Conservation (phyloP, 2,329 filamentous ascomycete species). For the Sarocladium oryzae region DNA sequence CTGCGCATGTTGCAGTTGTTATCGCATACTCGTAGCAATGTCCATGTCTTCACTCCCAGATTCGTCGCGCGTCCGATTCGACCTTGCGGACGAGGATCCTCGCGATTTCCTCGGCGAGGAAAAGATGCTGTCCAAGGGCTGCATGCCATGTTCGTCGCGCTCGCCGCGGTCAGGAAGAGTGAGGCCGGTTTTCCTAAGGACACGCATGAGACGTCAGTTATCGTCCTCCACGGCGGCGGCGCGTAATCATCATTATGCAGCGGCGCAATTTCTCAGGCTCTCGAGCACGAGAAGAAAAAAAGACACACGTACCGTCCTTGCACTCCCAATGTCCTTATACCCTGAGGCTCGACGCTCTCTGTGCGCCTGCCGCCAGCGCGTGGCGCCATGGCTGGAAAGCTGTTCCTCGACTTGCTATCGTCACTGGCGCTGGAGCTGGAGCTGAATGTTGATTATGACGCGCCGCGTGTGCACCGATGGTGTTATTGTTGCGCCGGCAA, state of each 20-base stretch:
- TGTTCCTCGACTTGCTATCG: background rate
- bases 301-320: constrained; percentile 30
- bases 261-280: background rate
- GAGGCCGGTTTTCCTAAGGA: constrained; percentile 77
- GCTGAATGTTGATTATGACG: no score
- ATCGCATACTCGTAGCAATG: constrained; percentile 39
- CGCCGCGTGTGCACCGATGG: no score
- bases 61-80: constrained; percentile 12
- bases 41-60: constrained; percentile 45
- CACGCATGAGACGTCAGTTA: constrained; percentile 10
- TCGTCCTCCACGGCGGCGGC: background rate
- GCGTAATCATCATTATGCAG: no score
- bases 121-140: constrained; percentile 80
- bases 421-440: background rate
- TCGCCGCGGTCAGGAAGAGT: constrained; percentile 69
- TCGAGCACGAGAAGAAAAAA: no score
- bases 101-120: constrained; percentile 66
- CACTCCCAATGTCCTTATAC: constrained; percentile 27
- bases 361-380: constrained; percentile 22
- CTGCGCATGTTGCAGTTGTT: constrained; percentile 1
- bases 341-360: constrained; percentile 24
- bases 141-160: constrained; percentile 88
- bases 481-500: background rate
- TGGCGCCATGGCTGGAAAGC: constrained; percentile 13
- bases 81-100: constrained; percentile 15